Evolutionary conservation across 2,329 filamentous ascomycete genomes (phyloP), one percentile per base, ranked within the genome.

Genomic region (Pestalotiopsis sp.): DNA sequence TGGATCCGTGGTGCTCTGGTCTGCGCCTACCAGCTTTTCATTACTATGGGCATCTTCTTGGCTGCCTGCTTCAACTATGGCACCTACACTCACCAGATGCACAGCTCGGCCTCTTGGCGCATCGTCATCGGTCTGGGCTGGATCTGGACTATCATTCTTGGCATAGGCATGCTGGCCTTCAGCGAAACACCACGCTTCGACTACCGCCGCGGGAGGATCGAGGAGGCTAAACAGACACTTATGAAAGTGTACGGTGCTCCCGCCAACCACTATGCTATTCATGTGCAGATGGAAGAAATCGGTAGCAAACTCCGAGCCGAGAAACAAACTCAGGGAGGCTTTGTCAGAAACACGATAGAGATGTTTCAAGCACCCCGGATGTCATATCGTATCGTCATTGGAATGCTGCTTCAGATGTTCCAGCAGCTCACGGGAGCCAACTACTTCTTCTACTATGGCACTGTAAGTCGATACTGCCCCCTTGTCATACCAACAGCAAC

Each of bases 351-450:
- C 23, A 85, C 86, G 74, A 77, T 87, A 57, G 85, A 87, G 71
- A 90, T 92, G 81, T 90, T 92, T 73, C 87, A 84, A 61, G 89
- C 87, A 0, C 89, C 90, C 1, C 84, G 88, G 3, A 92, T 92
- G 86, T 77, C 84, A 0, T 91, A 91, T 72, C 85, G 90, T 1
- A 88, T 90, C 0, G 73, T 86, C 0, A 82, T 92, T 0, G 90
- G 90, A 25, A 84, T 91, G 67, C 74, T 80, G 0, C 82, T 92
- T 1, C 89, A 92, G 77, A 87, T 89, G 75, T 86, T 91, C 41
- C 91, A 93, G 77, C 91, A 93, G 74, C 82, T 93, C 0, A 92
- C 88, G 0, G 89, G 90, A 57, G 89, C 89, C 38, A 91, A 91
- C 74, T 91, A 88, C 78, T 90, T 89, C 81, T 91, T 91, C 76